A percentile compares a stretch with the other conserved stretches of the same genome.
Conservation (phyloP, 2,329 filamentous ascomycete genomes). For the Pezicula carpinea region DNA sequence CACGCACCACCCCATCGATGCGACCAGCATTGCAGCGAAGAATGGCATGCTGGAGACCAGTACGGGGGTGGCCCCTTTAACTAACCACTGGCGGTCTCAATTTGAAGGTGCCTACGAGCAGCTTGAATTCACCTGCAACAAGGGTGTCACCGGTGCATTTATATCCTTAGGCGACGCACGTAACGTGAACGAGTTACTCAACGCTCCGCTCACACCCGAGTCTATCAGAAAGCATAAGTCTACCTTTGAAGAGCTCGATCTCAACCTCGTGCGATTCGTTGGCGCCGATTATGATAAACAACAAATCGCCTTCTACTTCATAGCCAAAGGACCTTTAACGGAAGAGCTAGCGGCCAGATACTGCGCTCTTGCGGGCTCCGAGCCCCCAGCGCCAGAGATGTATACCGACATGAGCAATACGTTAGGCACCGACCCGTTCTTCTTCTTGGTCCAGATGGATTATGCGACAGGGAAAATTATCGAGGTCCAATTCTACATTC, state of each 20-base stretch:
- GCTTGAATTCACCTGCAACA: background rate
- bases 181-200: background rate
- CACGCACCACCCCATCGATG: background rate
- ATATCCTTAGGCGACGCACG: background rate
- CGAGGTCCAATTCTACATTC: background rate
- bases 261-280: background rate
- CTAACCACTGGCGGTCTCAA: background rate
- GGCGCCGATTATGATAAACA: background rate
- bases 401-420: constrained; percentile 3
- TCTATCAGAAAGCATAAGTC: background rate
- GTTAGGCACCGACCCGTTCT: background rate
- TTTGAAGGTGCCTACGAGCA: constrained; percentile 2
- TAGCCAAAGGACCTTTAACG: background rate
- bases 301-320: constrained; percentile 1
- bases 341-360: background rate
- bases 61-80: background rate
- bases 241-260: background rate
- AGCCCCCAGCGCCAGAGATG: background rate
- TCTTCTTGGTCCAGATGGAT: constrained; percentile 1
- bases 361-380: background rate
- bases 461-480: background rate
- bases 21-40: background rate
- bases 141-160: background rate
- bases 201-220: background rate
- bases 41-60: background rate